Evolutionary conservation across 2,329 filamentous ascomycete genomes (phyloP).

Genomic region (Xylariaceae sp.): DNA sequence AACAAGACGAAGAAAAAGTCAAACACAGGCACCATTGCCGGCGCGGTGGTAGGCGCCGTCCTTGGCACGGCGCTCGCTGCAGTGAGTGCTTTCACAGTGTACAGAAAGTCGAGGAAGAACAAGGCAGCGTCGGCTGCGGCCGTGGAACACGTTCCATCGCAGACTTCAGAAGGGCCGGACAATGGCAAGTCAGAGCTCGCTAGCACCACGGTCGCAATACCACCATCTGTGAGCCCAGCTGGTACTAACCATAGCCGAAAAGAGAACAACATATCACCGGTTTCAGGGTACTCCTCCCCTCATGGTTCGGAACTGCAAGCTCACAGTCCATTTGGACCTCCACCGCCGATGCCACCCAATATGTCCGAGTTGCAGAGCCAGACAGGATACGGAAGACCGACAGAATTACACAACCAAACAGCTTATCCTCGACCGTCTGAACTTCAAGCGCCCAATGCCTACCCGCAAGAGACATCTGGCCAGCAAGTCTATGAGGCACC

Average conservation of each 20-base stretch:
- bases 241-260: conserved; percentile 15
- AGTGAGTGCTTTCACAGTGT: conserved; percentile 37
- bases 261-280: conserved; percentile 26
- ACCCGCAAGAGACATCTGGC: conserved; percentile 21
- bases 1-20: conserved; percentile 13
- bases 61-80: conserved; percentile 31
- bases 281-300: conserved; percentile 21
- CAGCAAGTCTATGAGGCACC: conserved; percentile 26
- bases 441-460: not conserved
- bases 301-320: conserved; percentile 18
- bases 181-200: conserved; percentile 29
- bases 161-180: not conserved
- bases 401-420: conserved; percentile 19
- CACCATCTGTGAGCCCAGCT: conserved; percentile 14
- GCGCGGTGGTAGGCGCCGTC: conserved; percentile 35
- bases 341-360: not conserved
- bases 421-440: conserved; percentile 7
- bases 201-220: conserved; percentile 11
- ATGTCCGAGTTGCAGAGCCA: conserved; percentile 22
- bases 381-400: conserved; percentile 7
- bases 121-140: conserved; percentile 1
- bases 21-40: conserved; percentile 27
- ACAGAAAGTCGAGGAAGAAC: conserved; percentile 20
- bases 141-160: not conserved
- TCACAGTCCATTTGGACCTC: conserved; percentile 11